Percentiles rank a stretch among this genome's conserved stretches.
Conservation (phyloP, 2,329 filamentous ascomycete species). For the Neofusicoccum umdonicola region DNA sequence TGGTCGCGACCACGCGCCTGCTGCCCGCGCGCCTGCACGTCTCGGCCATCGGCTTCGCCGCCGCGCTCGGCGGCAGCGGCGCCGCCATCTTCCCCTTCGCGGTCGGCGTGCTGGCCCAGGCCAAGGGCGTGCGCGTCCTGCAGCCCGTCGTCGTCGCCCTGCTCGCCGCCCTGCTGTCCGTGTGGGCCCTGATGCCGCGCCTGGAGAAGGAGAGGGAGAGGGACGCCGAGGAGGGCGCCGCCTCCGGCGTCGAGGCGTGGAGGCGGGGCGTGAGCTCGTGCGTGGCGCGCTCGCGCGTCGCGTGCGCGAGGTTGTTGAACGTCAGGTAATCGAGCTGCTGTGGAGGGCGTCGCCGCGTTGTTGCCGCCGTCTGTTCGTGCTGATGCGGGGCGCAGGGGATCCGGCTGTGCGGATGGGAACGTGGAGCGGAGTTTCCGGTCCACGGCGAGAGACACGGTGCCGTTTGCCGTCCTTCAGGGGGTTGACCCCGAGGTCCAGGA, state of each 20-base stretch:
- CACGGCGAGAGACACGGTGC: neutral
- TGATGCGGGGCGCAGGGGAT: neutral
- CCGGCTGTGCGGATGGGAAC: neutral
- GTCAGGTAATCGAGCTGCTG: neutral
- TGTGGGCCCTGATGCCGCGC: constrained; percentile 49
- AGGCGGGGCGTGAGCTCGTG: neutral
- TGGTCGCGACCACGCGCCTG: constrained; percentile 21
- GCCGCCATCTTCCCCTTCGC: constrained; percentile 32
- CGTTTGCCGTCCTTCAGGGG: neutral
- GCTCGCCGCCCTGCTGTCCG: constrained; percentile 43
- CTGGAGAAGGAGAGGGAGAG: neutral
- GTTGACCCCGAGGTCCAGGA: neutral
- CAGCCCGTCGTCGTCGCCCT: constrained; percentile 56
- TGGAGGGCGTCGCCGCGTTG: too few relatives aligned
- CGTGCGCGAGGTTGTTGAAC: neutral
- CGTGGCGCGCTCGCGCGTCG: neutral
- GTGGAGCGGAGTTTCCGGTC: neutral
- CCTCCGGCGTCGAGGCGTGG: neutral
- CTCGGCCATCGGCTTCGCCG: constrained; percentile 20
- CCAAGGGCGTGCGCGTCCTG: constrained; percentile 55
- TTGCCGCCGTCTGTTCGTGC: neutral
- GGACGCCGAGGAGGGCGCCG: neutral
- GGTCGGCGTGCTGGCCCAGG: constrained; percentile 35
- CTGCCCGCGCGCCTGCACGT: constrained; percentile 23
- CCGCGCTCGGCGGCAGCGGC: constrained; percentile 22